A percentile compares a stretch with the other conserved stretches of the same genome.
Conservation (phyloP, 352 stramenopile species). For the Phytophthora lateralis region DNA sequence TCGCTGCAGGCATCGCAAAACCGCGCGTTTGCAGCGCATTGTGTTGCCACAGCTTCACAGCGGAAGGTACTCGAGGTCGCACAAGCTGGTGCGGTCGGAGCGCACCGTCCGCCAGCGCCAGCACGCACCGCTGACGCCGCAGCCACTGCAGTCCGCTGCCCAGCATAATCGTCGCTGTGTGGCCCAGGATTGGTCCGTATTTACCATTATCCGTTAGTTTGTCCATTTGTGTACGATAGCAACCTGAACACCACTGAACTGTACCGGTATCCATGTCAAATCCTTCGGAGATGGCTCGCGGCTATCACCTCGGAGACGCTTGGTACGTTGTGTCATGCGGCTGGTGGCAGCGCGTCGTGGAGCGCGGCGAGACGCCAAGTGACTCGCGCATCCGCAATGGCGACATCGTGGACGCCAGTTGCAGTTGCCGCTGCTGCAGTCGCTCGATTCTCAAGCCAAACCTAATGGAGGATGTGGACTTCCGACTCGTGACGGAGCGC, state of each 20-base stretch:
- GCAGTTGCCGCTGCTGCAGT: conserved; percentile 52
- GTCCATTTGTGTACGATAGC: background rate
- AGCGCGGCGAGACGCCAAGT: conserved; percentile 12
- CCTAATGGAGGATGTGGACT: conserved; percentile 64
- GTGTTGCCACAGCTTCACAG: background rate
- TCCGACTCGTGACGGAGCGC: conserved; percentile 63
- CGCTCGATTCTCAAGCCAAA: conserved; percentile 50
- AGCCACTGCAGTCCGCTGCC: conserved; percentile 28
- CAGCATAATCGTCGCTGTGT: conserved; percentile 25
- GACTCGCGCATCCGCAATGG: conserved; percentile 43
- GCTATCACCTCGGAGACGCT: conserved; percentile 46
- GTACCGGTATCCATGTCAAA: conserved; percentile 15
- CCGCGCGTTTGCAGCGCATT: conserved; percentile 35
- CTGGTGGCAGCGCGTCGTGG: conserved; percentile 58
- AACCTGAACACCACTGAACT: background rate
- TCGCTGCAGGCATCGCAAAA: conserved; percentile 77
- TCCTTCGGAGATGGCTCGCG: conserved; percentile 21
- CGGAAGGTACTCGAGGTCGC: background rate
- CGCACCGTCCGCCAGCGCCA: conserved; percentile 17
- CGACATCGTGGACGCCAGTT: conserved; percentile 49
- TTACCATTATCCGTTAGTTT: background rate
- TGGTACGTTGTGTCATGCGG: conserved; percentile 63
- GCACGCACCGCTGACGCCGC: conserved; percentile 21
- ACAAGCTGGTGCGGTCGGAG: conserved; percentile 6
- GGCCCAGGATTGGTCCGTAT: background rate